A percentile compares a stretch with the other conserved stretches of the same genome.
These are phyloP conservation scores for Phytopythium vexans DNA, from an alignment of 352 stramenopile species.

Conservation along the genomic window DNA sequence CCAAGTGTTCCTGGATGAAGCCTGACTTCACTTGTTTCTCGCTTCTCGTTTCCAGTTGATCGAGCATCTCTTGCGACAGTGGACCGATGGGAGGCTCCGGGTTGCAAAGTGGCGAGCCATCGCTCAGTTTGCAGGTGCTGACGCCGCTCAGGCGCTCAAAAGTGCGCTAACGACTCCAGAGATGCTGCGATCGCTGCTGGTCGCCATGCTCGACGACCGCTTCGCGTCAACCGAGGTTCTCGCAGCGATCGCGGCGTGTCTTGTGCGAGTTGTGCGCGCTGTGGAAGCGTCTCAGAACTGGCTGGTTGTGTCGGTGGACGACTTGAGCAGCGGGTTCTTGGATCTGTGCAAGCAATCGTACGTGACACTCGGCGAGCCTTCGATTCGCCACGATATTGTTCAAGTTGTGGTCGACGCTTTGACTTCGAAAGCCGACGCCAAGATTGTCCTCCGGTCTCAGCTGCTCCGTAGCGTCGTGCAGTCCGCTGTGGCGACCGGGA, in stretches of 20 bases:
- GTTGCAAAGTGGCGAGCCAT: constrained; percentile 4
- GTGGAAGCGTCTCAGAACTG: neutral
- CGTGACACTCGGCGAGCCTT: constrained; percentile 38
- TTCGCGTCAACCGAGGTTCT: constrained; percentile 19
- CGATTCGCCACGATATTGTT: constrained; percentile 28
- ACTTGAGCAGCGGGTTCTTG: constrained; percentile 16
- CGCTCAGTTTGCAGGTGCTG: neutral
- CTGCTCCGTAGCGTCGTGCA: constrained; percentile 45
- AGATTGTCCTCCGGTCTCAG: constrained; percentile 30
- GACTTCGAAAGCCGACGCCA: constrained; percentile 44
- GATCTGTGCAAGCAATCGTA: constrained; percentile 76
- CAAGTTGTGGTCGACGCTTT: constrained; percentile 24
- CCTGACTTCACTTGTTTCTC: neutral
- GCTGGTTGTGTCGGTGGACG: constrained; percentile 10
- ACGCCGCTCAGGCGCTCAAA: too few relatives aligned
- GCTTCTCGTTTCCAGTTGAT: constrained; percentile 3
- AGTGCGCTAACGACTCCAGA: too few relatives aligned
- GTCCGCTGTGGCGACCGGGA: constrained; percentile 29
- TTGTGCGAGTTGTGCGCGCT: neutral
- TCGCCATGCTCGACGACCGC: constrained; percentile 14
- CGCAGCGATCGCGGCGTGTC: constrained; percentile 9
- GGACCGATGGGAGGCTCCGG: neutral
- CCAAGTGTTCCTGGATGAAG: too few relatives aligned
- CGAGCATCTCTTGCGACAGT: constrained; percentile 1
- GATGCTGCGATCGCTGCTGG: constrained; percentile 12